Evolutionary conservation across 1,139 yeast species (phyloP).

Genomic region (Geotrichum carabidarum): DNA sequence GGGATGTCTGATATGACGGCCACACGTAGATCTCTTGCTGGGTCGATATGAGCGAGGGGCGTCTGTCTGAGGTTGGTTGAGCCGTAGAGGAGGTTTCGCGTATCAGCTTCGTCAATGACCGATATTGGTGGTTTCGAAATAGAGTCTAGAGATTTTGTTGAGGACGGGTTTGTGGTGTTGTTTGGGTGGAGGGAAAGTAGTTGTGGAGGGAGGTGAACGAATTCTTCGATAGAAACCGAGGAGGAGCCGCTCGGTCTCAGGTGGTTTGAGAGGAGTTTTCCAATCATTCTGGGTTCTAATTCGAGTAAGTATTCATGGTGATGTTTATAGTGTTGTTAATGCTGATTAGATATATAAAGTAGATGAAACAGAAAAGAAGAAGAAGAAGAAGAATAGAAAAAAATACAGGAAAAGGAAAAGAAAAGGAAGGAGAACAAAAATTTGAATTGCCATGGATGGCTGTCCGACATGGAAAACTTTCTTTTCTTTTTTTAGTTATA

Average conservation of each 20-base stretch:
- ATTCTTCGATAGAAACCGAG: not conserved
- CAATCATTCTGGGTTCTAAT: not conserved
- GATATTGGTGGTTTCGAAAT: constrained; percentile 17
- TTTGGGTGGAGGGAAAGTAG: not conserved
- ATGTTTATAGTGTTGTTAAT: not conserved
- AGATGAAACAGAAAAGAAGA: not conserved
- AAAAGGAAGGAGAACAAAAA: not conserved
- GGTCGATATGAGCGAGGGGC: constrained; percentile 11
- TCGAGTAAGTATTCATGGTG: not conserved
- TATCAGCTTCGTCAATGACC: constrained; percentile 31
- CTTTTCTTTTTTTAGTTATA: no score
- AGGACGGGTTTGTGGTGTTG: not conserved
- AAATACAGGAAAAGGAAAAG: not conserved
- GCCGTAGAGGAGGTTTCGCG: constrained; percentile 31
- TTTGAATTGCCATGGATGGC: no score
- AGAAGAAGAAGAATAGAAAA: not conserved
- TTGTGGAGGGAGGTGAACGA: not conserved
- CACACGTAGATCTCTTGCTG: constrained; percentile 27
- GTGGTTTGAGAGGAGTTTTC: constrained; percentile 4
- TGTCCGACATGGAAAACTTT: no score
- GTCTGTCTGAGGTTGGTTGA: constrained; percentile 1
- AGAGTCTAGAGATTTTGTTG: not conserved
- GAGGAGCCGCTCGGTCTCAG: not conserved
- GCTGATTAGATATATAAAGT: not conserved
- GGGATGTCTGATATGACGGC: constrained; percentile 27